Evolutionary conservation across 1,284 basidiomycete species (phyloP), one percentile per base, ranked within the genome.

Genomic region (Moesziomyces globuligerus): DNA sequence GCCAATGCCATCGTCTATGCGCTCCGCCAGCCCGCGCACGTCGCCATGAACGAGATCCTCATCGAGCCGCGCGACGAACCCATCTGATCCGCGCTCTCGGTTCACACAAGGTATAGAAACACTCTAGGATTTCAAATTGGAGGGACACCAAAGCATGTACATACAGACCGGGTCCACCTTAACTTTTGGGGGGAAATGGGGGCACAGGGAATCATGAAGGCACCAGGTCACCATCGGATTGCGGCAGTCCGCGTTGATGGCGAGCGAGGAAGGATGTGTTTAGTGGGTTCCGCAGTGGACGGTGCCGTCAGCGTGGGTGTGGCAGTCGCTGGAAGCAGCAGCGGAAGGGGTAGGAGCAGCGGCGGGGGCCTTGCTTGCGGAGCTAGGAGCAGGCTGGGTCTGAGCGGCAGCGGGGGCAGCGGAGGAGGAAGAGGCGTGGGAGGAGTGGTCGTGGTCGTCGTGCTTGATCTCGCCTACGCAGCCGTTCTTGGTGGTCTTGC

Each of bases 401-500:
- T 18, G 25, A 38, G 41, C 17, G 21, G 51, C 37, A 13, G 28
- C 17, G 6, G 44, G 2, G 11, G 43, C 13, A 13, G n/a, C 18
- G 18, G 26, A 4, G 3, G 52, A 3, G 18, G 38, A 50, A 5
- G 24, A 37, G 1, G 8, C 25, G 34, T 48, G 43, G 21, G 15
- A 38, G n/a, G n/a, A n/a, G n/a, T n/a, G n/a, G n/a, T 34, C 34
- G 20, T 59, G 17, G 8, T 46, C 32, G 13, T 49, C 24, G 21
- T 45, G 15, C 10, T 34, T n/a, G 11, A 62, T 29, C 15, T 49
- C 48, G 1, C 60, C 70, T 0, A 65, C 39, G 36, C 73, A 75
- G 1, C 59, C 83, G 20, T 82, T 81, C 34, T 75, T 59, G 26
- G 76, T 81, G 17, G 83, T 72, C 45, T 82, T 81, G 34, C 80